A percentile compares a stretch with the other conserved stretches of the same genome.
Evolutionary conservation across 1,284 basidiomycete species (phyloP).

Genomic region (Cryptococcus sp.): DNA sequence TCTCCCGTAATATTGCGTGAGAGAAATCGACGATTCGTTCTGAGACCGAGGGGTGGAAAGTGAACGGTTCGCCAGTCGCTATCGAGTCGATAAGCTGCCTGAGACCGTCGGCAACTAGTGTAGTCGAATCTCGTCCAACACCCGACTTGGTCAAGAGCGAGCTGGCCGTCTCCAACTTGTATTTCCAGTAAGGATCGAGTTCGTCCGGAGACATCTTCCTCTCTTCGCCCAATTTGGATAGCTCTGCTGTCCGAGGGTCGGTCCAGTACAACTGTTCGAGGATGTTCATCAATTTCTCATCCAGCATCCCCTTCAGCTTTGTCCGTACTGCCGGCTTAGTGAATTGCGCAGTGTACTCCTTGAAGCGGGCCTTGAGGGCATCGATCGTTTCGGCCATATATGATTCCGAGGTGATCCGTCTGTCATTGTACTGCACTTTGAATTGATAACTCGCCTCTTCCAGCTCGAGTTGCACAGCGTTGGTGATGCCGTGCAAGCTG

Average conservation of each 20-base stretch:
- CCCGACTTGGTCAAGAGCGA: constrained; percentile 94
- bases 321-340: constrained; percentile 84
- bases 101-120: constrained; percentile 92
- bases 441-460: constrained; percentile 98
- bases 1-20: constrained; percentile 86
- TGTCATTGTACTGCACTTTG: constrained; percentile 98
- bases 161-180: constrained; percentile 91
- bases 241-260: constrained; percentile 78
- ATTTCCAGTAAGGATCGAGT: constrained; percentile 89
- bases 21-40: constrained; percentile 89
- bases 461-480: constrained; percentile 93
- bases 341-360: constrained; percentile 80
- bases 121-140: constrained; percentile 89
- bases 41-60: constrained; percentile 80
- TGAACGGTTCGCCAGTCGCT: constrained; percentile 85
- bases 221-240: constrained; percentile 72
- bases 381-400: constrained; percentile 98
- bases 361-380: constrained; percentile 85
- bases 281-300: constrained; percentile 95
- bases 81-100: constrained; percentile 86
- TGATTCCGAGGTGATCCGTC: constrained; percentile 88
- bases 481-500: constrained; percentile 90
- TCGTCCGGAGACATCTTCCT: constrained; percentile 66
- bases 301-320: constrained; percentile 87
- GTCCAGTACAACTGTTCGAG: constrained; percentile 97